Conservation (phyloP, 2,329 filamentous ascomycete species). For the Phyllosticta citribraziliensis region DNA sequence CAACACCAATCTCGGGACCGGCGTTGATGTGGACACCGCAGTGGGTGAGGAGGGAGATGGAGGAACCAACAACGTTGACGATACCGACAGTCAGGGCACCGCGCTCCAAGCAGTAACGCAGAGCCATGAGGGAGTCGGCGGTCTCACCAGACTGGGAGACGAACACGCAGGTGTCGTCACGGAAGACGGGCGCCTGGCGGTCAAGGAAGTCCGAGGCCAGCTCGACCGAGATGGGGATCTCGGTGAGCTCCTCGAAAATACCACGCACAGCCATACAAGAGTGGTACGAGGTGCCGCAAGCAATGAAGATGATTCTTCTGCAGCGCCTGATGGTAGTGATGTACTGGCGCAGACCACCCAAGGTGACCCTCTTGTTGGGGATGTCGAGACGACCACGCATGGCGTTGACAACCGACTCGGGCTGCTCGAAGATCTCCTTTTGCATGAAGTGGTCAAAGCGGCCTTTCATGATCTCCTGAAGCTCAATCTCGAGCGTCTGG, state of each 20-base stretch:
- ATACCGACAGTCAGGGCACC: constrained; percentile 95
- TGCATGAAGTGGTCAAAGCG: constrained; percentile 99
- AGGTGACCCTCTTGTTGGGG: constrained; percentile 86
- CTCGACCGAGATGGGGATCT: constrained; percentile 96
- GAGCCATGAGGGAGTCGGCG: constrained; percentile 91
- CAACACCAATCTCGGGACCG: constrained; percentile 96
- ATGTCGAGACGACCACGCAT: constrained; percentile 97
- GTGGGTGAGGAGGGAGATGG: constrained; percentile 96
- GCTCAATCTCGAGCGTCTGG: constrained; percentile 95
- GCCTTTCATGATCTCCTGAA: constrained; percentile 99
- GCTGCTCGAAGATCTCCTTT: constrained; percentile 99
- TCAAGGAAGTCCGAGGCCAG: constrained; percentile 97
- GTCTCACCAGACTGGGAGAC: constrained; percentile 99
- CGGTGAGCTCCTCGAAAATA: constrained; percentile 93
- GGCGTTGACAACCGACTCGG: constrained; percentile 97
- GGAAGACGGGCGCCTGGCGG: constrained; percentile 93
- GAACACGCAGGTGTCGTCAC: constrained; percentile 97
- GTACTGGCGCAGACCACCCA: constrained; percentile 92
- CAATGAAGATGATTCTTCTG: constrained; percentile 96
- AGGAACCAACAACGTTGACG: constrained; percentile 96
- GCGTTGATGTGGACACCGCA: constrained; percentile 99
- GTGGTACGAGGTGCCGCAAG: constrained; percentile 96
- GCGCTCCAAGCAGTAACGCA: constrained; percentile 95
- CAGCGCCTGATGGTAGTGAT: constrained; percentile 94
- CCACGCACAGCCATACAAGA: constrained; percentile 99